Base-by-base conservation (phyloP, 305 asterid species). In the Rubia tinctorum region DNA sequence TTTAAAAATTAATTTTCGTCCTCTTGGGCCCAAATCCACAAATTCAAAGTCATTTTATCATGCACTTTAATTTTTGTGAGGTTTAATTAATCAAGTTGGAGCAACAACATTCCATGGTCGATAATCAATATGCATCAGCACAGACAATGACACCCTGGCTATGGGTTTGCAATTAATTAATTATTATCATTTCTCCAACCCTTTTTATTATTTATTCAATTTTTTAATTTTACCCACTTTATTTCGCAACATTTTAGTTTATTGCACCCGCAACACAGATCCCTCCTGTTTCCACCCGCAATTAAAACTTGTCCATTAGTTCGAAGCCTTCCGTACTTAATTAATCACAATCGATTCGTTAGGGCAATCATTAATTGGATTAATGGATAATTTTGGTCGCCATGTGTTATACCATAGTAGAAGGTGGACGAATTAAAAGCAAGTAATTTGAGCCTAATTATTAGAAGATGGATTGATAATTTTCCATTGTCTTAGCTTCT, bases 11-110 rank as follows among this genome's bases (percentile, higher is more conserved):
- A 22, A 0, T 7, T 20, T 43, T 34, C 3, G 13, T 62, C 67
- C n/a, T 7, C 23, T 22, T 49, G 61, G 45, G 27, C 20, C 72
- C 61, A 17, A 68, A 23, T 23, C 37, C 18, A 68, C n/a, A 23
- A 27, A 20, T 18, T 27, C 25, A 51, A 51, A 51, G 58, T 51
- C 9, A 17, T 18, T 53, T 49, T 34, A 13, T 49, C 17, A 49
- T 47, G 44, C 11, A 55, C 59, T 68, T 45, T 68, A 10, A 20
- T 51, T 13, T 23, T 68, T 5, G 2, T 60, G 8, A 62, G 2
- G 43, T 25, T 62, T 25, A 30, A 62, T 62, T 62, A 25, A 37
- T 62, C 37, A 62, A 60, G 66, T 60, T 60, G 66, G 37, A 23
- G 66, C 17, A 11, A 23, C 39, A 60, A 60, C 34, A 59, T 59